Percentiles rank a stretch among this genome's conserved stretches.
phyloP scores from a whole-genome alignment of 106 monocot species.

The Dendrobium officinale region DNA sequence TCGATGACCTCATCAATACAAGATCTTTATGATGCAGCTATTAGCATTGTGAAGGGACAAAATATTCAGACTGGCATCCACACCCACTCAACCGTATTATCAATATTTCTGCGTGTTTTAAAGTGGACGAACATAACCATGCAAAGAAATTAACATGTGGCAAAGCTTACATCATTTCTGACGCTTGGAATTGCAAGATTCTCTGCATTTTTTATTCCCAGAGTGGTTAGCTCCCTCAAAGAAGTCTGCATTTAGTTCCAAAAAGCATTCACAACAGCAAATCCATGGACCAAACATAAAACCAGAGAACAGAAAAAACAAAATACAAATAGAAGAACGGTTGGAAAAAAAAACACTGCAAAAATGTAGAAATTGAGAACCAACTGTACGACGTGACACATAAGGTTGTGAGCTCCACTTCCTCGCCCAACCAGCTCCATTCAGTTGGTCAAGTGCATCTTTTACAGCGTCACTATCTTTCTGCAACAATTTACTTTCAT shows the following conservation, averaged over 20 bases:
- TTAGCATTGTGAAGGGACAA: not conserved
- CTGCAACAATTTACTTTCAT: conserved; percentile 27
- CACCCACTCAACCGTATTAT: not conserved
- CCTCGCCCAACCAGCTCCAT: conserved; percentile 78
- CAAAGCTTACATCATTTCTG: conserved; percentile 85
- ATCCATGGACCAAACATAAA: not conserved
- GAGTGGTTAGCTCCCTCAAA: conserved; percentile 75
- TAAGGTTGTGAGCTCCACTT: conserved; percentile 94
- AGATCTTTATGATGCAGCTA: not conserved
- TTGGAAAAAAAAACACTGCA: not conserved
- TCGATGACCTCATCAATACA: too few species aligned
- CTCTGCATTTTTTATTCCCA: conserved; percentile 96
- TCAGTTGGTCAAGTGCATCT: conserved; percentile 65
- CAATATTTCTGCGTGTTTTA: not conserved
- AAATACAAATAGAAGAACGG: not conserved
- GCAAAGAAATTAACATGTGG: not conserved
- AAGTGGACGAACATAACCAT: not conserved
- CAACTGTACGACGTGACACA: conserved; percentile 90
- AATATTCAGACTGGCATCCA: not conserved
- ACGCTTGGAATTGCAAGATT: conserved; percentile 94
- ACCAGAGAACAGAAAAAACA: not conserved
- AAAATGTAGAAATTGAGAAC: conserved; percentile 23
- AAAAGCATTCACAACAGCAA: not conserved
- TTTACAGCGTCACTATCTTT: conserved; percentile 75
- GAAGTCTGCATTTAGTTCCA: conserved; percentile 57